A percentile compares a stretch with the other conserved stretches of the same genome.
Evolutionary conservation across 2,329 filamentous ascomycete genomes (phyloP).

Genomic region (Acrocalymma vagum): DNA sequence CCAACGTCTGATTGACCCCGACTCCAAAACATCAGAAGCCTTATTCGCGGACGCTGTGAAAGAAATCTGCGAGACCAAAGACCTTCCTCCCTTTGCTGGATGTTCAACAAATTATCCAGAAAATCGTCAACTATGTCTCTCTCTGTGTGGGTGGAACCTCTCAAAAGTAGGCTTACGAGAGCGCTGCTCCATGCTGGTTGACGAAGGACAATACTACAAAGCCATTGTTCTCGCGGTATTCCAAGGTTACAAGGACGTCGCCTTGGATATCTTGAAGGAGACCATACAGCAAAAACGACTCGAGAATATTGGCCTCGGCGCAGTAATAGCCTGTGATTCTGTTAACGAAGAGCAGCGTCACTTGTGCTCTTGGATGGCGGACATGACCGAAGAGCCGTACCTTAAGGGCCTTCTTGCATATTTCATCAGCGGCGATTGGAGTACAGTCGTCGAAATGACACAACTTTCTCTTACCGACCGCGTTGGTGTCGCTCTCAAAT

Average conservation of each 20-base stretch:
- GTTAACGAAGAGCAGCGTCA: slow-evolving; percentile 67
- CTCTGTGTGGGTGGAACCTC: slow-evolving; percentile 77
- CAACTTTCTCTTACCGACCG: slow-evolving; percentile 79
- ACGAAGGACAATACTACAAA: slow-evolving; percentile 71
- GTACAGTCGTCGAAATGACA: slow-evolving; percentile 74
- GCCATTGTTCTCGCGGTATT: slow-evolving; percentile 80
- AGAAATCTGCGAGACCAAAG: slow-evolving; percentile 69
- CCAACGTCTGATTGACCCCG: slow-evolving; percentile 43
- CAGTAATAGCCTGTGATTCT: slow-evolving; percentile 57
- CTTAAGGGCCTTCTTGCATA: slow-evolving; percentile 81
- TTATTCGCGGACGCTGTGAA: slow-evolving; percentile 64
- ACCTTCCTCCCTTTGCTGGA: slow-evolving; percentile 70
- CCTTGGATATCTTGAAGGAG: slow-evolving; percentile 73
- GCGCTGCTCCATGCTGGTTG: slow-evolving; percentile 60
- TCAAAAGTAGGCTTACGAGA: slow-evolving; percentile 59
- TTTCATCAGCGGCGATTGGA: slow-evolving; percentile 80
- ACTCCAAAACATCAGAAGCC: slow-evolving; percentile 62
- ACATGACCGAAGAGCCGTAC: slow-evolving; percentile 77
- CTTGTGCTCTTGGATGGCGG: slow-evolving; percentile 68
- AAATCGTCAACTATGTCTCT: slow-evolving; percentile 77
- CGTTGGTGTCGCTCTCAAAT: slow-evolving; percentile 75
- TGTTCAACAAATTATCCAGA: slow-evolving; percentile 70
- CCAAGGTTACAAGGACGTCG: slow-evolving; percentile 72
- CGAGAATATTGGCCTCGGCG: slow-evolving; percentile 57
- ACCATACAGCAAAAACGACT: slow-evolving; percentile 75